Base-by-base conservation (phyloP, 805 yeast genomes). In the Hanseniaspora valbyensis region DNA sequence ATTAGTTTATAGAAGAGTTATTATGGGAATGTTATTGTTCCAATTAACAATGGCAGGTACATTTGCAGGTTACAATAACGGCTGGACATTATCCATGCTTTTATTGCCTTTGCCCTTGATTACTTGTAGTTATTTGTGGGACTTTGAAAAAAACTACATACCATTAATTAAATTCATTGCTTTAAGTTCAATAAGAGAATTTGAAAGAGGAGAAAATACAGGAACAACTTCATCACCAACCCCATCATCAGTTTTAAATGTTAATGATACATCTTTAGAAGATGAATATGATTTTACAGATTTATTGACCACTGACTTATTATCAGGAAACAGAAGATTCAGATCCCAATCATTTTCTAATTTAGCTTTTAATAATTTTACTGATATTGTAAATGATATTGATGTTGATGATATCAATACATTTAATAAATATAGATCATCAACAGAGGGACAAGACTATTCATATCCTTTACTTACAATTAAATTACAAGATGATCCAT, bases 21-120 rank as follows among this genome's bases (percentile, higher is more conserved):
- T 84, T 50, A 61, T 87, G 52, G 97, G 97, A 0, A 66, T 90
- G 24, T 65, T 84, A 30, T 70, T 90, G 14, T 88, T 90, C 64
- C 98, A 92, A 61, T 66, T 90, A 53, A 87, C 95, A 12, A 88
- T 89, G 85, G 87, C 90, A 0, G 97, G 97, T 2, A 80, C 94
- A 0, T 70, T 90, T 53, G 88, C 85, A 0, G 75, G 77, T 2
- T 73, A 86, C 52, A 87, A 83, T 58, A 78, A 81, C 54, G 95
- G 94, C 0, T 88, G 80, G 69, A 66, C 78, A 4, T 69, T 86
- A 40, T 87, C 96, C 0, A 69, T 81, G 45, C 73, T 77, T 55
- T 66, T 92, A 42, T 67, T 79, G 2, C 96, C 96, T 2, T 67
- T 89, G 40, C 95, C 96, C 1, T 58, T 85, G 5, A 64, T 78